Evolutionary conservation across 805 yeast genomes (phyloP), one percentile per base, ranked within the genome.

Genomic region (Candida methanosorbosa): DNA sequence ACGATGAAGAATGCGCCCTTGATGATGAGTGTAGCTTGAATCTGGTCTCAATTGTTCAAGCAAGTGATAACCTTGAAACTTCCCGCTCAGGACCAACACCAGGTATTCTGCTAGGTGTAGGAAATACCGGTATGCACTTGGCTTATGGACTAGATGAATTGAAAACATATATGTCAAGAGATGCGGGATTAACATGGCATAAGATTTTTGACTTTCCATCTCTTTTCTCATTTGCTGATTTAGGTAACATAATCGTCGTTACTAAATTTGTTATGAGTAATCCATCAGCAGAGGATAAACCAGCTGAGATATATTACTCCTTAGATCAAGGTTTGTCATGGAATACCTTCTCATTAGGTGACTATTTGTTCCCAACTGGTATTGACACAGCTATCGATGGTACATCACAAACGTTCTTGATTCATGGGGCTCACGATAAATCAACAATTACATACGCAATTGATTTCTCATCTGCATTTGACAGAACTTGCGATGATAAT

Each of bases 111-210:
- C 28, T 57, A 35, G 97, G 84, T 16, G 72, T 82, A 18, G 98
- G 98, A 23, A 81, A 76, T 50, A 92, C 84, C 20, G 97, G 97
- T 8, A 70, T 68, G 27, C 44, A 48, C 13, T 56, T 85, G 27
- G 62, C 63, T 2, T n/a, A n/a, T n/a, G n/a, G 30, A 35, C 15
- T 11, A 24, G 15, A 22, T 1, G 40, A 47, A 3, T 35, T 41
- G 26, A 26, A 44, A 12, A 75, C 92, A 1, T 86, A 64, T 50
- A 50, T 83, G 7, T 81, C 94, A 0, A 61, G 80, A 37, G 86
- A 85, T 59, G 87, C 84, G 18, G 95, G 95, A 19, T 48, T 64
- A n/a, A 61, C 80, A 0, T 85, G 95, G 95, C 55, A 57, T 19
- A 51, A 61, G 36, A 70, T 76, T 1, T 45, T 75, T 12, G 72